phyloP scores from a whole-genome alignment of 805 yeast genomes.

The Debaryomyces prosopidis region DNA sequence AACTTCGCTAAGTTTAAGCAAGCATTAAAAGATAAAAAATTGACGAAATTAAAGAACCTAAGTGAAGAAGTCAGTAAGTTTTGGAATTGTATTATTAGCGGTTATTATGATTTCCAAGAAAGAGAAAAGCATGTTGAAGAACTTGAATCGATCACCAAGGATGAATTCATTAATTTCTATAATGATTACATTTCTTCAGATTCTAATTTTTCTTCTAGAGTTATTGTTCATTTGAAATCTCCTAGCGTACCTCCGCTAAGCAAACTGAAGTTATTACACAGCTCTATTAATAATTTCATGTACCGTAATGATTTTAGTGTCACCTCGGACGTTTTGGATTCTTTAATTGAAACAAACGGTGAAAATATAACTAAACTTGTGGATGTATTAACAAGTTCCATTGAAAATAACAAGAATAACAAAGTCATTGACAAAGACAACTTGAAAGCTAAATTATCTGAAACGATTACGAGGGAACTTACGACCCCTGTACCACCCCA shows the following conservation, averaged over 20 bases:
- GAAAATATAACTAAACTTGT: conserved; percentile 8
- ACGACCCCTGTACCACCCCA: conserved; percentile 31
- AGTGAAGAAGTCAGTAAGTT: conserved; percentile 70
- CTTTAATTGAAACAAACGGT: conserved; percentile 10
- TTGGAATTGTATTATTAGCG: conserved; percentile 68
- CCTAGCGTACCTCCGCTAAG: conserved; percentile 29
- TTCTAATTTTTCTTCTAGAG: conserved; percentile 15
- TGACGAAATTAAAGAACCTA: conserved; percentile 74
- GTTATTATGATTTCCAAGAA: conserved; percentile 74
- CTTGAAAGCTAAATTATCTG: background rate
- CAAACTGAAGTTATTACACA: conserved; percentile 19
- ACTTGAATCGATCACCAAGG: conserved; percentile 53
- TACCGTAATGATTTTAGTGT: conserved; percentile 21
- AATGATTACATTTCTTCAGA: conserved; percentile 25
- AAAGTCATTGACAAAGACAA: background rate
- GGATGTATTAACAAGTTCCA: conserved; percentile 1
- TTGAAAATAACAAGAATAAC: background rate
- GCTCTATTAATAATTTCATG: conserved; percentile 26
- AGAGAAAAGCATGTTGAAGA: conserved; percentile 57
- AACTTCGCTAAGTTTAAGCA: conserved; percentile 70
- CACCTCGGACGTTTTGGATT: conserved; percentile 25
- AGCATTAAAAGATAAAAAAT: conserved; percentile 64
- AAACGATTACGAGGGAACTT: conserved; percentile 16
- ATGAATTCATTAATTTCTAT: conserved; percentile 59
- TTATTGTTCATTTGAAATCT: conserved; percentile 52